phyloP scores from a whole-genome alignment of 2,329 filamentous ascomycete species.

The Pseudogymnoascus sp. region DNA sequence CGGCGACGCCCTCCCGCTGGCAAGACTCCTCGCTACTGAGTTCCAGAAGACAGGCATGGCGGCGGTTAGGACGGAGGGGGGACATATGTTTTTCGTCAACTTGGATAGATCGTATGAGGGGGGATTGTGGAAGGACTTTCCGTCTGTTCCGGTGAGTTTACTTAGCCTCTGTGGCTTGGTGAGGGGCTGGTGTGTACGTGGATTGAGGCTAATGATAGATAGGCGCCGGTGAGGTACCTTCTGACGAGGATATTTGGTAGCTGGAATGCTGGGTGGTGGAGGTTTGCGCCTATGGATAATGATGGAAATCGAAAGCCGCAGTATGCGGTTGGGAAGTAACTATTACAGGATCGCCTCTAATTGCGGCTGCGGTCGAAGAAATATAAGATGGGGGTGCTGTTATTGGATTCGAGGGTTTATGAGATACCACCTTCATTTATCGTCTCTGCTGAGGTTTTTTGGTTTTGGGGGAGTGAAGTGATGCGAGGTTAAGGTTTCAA shows the following conservation, averaged over 20 bases:
- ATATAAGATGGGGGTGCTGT: not conserved
- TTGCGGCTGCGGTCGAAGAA: too few species aligned
- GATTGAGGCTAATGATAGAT: not conserved
- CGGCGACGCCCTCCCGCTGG: slow-evolving; percentile 11
- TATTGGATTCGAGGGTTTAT: not conserved
- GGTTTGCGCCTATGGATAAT: slow-evolving; percentile 17
- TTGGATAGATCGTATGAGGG: slow-evolving; percentile 18
- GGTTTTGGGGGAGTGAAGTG: not conserved
- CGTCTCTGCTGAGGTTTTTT: not conserved
- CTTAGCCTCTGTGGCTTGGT: too few species aligned
- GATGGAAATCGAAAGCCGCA: slow-evolving; percentile 14
- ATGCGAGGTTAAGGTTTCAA: not conserved
- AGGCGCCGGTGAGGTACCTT: slow-evolving; percentile 14
- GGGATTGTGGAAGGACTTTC: slow-evolving; percentile 16
- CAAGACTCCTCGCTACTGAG: slow-evolving; percentile 10
- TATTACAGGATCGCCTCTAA: not conserved
- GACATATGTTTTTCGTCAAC: slow-evolving; percentile 18
- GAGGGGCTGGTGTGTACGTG: too few species aligned
- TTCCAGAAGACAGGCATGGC: slow-evolving; percentile 12
- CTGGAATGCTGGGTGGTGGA: slow-evolving; percentile 16
- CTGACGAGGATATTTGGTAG: slow-evolving; percentile 13
- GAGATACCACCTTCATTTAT: not conserved
- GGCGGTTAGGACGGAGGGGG: slow-evolving; percentile 13
- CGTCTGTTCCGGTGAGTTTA: slow-evolving; percentile 11
- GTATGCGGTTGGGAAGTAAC: not conserved